These are phyloP conservation scores for Aspergillus avenaceus DNA, from an alignment of 495 filamentous ascomycete genomes.

Conservation along the genomic window DNA sequence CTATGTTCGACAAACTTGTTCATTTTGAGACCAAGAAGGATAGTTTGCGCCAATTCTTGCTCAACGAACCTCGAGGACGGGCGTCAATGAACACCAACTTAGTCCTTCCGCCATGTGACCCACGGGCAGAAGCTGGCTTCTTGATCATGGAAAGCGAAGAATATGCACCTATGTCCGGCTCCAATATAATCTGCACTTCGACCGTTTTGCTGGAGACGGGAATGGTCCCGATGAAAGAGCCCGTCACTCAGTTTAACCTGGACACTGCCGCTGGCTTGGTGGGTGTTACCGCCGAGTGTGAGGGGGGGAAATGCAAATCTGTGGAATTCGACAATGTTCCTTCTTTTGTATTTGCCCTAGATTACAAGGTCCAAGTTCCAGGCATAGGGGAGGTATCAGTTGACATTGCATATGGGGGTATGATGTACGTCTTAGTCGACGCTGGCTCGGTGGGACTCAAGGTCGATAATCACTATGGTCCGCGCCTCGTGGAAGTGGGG, in stretches of 20 bases:
- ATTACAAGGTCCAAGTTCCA: conserved; percentile 25
- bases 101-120: conserved; percentile 31
- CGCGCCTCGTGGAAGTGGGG: conserved; percentile 21
- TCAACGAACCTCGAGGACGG: conserved; percentile 36
- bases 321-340: conserved; percentile 34
- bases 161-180: conserved; percentile 35
- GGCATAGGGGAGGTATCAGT: conserved; percentile 23
- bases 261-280: conserved; percentile 33
- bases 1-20: conserved; percentile 30
- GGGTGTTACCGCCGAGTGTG: conserved; percentile 25
- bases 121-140: conserved; percentile 32
- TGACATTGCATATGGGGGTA: conserved; percentile 35
- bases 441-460: conserved; percentile 19
- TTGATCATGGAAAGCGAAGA: conserved; percentile 39
- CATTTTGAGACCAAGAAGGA: conserved; percentile 26
- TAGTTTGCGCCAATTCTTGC: conserved; percentile 26
- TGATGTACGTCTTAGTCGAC: conserved; percentile 35
- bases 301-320: conserved; percentile 30
- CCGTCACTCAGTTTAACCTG: conserved; percentile 20
- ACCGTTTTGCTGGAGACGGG: conserved; percentile 34
- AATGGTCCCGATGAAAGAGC: conserved; percentile 35
- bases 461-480: conserved; percentile 16
- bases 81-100: conserved; percentile 30
- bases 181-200: conserved; percentile 31
- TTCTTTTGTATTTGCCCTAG: conserved; percentile 30